Evolutionary conservation across 2,329 filamentous ascomycete genomes (phyloP).

Genomic region (Pseudogymnoascus sp.): DNA sequence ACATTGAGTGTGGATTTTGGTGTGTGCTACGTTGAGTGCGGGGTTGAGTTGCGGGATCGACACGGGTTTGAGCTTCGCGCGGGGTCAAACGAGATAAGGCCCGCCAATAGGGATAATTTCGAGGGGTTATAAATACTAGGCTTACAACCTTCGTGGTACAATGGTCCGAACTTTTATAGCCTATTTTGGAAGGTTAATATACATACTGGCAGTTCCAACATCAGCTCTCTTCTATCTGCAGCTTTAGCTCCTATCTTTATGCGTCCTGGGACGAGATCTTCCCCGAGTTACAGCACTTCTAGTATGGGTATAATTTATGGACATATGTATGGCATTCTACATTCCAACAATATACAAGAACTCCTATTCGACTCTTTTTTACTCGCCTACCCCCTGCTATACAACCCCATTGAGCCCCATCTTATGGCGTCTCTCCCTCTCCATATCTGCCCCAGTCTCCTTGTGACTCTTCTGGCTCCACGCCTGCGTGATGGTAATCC

Average conservation of each 20-base stretch:
- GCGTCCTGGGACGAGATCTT: background rate
- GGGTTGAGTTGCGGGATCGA: background rate
- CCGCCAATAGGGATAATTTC: background rate
- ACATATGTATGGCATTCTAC: background rate
- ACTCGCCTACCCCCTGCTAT: background rate
- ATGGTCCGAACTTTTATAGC: background rate
- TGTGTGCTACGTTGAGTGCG: background rate
- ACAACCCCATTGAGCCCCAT: background rate
- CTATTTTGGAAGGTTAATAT: background rate
- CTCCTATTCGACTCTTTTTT: background rate
- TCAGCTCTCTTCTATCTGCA: background rate
- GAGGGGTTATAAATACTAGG: background rate
- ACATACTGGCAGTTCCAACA: background rate
- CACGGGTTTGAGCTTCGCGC: background rate
- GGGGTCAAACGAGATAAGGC: background rate
- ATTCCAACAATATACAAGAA: background rate
- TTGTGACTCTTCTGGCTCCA: background rate
- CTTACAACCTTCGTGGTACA: conserved; percentile 1
- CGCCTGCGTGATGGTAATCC: background rate
- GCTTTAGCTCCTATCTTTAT: background rate
- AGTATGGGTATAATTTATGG: background rate
- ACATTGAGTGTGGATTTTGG: background rate
- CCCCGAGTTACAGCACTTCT: background rate
- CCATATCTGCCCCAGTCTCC: background rate
- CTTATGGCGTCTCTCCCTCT: background rate